phyloP scores from a whole-genome alignment of 352 stramenopile genomes.

The Blastocystis sp. region DNA sequence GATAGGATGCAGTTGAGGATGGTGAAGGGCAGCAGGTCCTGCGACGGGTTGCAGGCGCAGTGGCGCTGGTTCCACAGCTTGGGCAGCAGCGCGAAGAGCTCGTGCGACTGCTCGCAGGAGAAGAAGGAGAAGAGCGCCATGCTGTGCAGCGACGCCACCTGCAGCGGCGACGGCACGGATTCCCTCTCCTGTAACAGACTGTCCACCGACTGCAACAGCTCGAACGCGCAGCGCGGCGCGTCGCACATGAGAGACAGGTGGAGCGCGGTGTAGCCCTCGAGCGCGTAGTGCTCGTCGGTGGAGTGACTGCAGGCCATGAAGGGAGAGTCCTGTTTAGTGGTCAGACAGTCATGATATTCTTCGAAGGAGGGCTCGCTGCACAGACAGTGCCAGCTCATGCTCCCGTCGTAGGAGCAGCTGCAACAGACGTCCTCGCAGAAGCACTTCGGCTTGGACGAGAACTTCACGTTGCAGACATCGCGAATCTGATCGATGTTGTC shows the following conservation, averaged over 20 bases:
- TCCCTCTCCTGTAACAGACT: not conserved
- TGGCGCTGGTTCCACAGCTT: slow-evolving; percentile 22
- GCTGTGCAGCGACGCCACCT: not conserved
- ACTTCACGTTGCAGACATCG: not conserved
- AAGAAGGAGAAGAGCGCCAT: slow-evolving; percentile 49
- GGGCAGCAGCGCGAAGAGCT: not conserved
- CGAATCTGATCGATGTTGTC: slow-evolving; percentile 48
- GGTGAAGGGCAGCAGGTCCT: slow-evolving; percentile 35
- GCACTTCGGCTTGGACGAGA: not conserved
- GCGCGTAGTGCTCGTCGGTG: not conserved
- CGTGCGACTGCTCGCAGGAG: not conserved
- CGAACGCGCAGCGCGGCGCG: slow-evolving; percentile 35
- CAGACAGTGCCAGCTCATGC: not conserved
- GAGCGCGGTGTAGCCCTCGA: slow-evolving; percentile 29
- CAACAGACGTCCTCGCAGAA: not conserved
- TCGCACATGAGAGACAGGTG: slow-evolving; percentile 22
- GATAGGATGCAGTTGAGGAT: slow-evolving; percentile 16
- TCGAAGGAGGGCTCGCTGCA: not conserved
- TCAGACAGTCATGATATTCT: not conserved
- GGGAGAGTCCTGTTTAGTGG: not conserved
- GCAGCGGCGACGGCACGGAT: not conserved
- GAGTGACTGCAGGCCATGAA: not conserved
- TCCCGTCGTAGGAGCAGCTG: slow-evolving; percentile 36
- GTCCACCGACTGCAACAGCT: not conserved
- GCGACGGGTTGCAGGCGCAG: not conserved